Base-by-base conservation (phyloP, 1,139 yeast genomes). In the Nakaseomyces kungkrabaensis region DNA sequence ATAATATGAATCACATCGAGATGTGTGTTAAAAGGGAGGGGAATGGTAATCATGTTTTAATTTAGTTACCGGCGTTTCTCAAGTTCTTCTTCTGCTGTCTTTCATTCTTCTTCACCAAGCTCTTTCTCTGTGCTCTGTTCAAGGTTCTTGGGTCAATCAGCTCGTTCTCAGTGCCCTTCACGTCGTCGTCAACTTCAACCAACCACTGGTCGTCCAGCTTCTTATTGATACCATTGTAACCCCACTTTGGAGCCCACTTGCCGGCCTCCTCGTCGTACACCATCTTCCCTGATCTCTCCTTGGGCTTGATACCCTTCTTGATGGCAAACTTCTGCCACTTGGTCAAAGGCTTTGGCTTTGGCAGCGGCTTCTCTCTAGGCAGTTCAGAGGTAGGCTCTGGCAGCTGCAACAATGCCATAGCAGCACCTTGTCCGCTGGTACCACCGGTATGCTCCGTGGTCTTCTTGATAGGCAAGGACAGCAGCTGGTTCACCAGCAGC, bases 161-260 rank as follows among this genome's bases (percentile, higher is more conserved):
- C 59, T 86, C 96, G 50, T 84, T 80, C 36, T 72, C 76, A 13
- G 84, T 79, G 50, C 79, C 80, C 55, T 78, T 77, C 38, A 74
- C 79, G 59, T 81, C 76, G 52, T 86, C 95, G 52, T 88, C 87
- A 54, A 92, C 85, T 70, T 94, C 99, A 51, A 92, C 97, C 66
- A 89, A 76, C 98, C 98, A 92, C 70, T 92, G 97, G 65, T 77
- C 73, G 64, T 92, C 97, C 60, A 82, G 66, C 52, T 82, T 79
- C 72, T 92, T 92, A 71, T 92, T 92, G 68, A 80, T 79, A 63
- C 98, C 98, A 59, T 85, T 83, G 73, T 84, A 92, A 53, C 99
- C 99, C 98, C 98, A 94, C 70, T 89, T 90, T 60, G 95, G 94
- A 53, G 85, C 96, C 98, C 98, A 94, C 69, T 89, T 90, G 48